phyloP scores from a whole-genome alignment of 2,329 filamentous ascomycete species.

The Ceratocystis smalleyi region DNA sequence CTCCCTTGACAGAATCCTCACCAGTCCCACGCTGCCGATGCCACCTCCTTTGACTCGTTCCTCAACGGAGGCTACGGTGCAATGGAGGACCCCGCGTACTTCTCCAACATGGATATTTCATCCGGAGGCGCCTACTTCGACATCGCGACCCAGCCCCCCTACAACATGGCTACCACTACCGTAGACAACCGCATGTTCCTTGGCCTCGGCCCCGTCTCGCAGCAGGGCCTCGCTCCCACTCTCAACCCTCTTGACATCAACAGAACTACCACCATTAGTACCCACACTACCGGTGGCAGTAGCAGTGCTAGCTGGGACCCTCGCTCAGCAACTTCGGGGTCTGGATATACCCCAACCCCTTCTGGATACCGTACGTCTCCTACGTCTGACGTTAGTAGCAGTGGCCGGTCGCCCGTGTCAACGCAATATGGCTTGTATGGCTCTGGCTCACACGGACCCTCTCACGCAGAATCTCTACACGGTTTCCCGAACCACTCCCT shows the following conservation, averaged over 20 bases:
- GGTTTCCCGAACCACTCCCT: background rate
- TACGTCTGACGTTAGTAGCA: constrained; percentile 3
- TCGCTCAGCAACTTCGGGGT: background rate
- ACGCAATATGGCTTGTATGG: constrained; percentile 6
- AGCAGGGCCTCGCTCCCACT: background rate
- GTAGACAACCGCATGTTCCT: constrained; percentile 7
- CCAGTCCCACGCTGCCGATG: background rate
- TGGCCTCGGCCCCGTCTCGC: background rate
- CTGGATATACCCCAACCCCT: background rate
- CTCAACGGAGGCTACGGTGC: background rate
- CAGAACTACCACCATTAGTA: background rate
- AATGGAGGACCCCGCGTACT: constrained; percentile 1
- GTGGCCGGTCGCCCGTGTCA: constrained; percentile 1
- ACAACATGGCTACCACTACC: background rate
- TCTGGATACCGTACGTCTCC: constrained; percentile 9
- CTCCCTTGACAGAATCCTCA: background rate
- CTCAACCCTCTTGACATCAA: constrained; percentile 9
- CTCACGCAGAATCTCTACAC: constrained; percentile 6
- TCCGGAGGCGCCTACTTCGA: background rate
- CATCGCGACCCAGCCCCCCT: background rate
- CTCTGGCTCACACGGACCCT: constrained; percentile 7
- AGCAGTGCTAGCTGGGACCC: background rate
- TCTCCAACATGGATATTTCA: background rate
- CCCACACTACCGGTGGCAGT: background rate
- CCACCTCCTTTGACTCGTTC: background rate